Conservation (phyloP, 2,329 filamentous ascomycete genomes). For the Fusarium odoratissimum region DNA sequence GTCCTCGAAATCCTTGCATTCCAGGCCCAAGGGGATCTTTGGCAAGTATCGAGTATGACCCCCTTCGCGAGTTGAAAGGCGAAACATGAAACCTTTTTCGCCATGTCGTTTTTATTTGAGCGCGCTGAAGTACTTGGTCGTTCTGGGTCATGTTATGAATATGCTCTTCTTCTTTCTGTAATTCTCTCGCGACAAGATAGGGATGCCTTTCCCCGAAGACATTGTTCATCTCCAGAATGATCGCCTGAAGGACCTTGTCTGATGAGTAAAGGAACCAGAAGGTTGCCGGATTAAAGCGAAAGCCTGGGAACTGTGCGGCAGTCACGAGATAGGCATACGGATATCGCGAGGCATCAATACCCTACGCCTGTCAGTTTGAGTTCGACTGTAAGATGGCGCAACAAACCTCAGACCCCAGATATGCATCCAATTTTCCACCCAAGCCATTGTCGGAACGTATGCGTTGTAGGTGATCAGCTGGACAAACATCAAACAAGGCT, state of each 20-base stretch:
- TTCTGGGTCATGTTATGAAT: neutral
- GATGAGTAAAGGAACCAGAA: slow-evolving; percentile 82
- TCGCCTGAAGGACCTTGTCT: slow-evolving; percentile 67
- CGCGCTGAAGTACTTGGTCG: neutral
- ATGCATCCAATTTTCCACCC: slow-evolving; percentile 70
- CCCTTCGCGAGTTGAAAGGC: slow-evolving; percentile 75
- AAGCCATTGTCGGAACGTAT: slow-evolving; percentile 64
- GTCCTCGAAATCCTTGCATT: slow-evolving; percentile 53
- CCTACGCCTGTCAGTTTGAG: slow-evolving; percentile 54
- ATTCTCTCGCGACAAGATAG: slow-evolving; percentile 47
- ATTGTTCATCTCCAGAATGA: slow-evolving; percentile 81
- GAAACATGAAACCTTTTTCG: slow-evolving; percentile 82
- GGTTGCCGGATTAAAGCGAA: slow-evolving; percentile 80
- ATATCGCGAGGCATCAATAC: slow-evolving; percentile 68
- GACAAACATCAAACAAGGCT: slow-evolving; percentile 69
- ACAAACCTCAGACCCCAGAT: slow-evolving; percentile 67
- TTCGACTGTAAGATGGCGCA: neutral
- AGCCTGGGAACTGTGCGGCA: slow-evolving; percentile 74
- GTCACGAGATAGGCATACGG: slow-evolving; percentile 78
- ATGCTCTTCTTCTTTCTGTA: slow-evolving; percentile 35
- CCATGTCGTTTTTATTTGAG: slow-evolving; percentile 64
- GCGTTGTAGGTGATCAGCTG: slow-evolving; percentile 70
- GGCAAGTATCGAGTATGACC: slow-evolving; percentile 63
- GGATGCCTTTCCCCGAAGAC: slow-evolving; percentile 76
- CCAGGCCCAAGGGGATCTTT: slow-evolving; percentile 57